Conservation (phyloP, 1,284 basidiomycete species). For the Cryptococcus sp. region DNA sequence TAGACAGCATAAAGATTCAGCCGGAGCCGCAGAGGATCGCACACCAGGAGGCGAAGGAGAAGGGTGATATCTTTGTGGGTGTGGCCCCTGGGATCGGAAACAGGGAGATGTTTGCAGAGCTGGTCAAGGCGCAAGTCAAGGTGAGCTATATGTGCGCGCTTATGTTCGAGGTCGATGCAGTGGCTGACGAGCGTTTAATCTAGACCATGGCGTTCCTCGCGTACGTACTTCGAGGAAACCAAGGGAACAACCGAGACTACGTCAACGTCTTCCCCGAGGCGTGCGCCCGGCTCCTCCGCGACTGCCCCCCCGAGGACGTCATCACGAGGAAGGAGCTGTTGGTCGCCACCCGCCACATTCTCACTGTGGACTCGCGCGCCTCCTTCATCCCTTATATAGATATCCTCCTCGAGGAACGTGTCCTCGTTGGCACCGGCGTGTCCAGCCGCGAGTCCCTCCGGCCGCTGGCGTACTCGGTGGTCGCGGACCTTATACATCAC, state of each 20-base stretch:
- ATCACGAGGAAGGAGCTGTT: slow-evolving; percentile 85
- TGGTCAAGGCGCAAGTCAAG: slow-evolving; percentile 91
- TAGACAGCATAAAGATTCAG: slow-evolving; percentile 70
- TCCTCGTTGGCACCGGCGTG: slow-evolving; percentile 80
- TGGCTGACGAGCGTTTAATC: background rate
- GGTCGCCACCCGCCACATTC: slow-evolving; percentile 87
- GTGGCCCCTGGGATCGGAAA: slow-evolving; percentile 74
- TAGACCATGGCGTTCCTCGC: slow-evolving; percentile 91
- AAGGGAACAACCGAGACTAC: slow-evolving; percentile 68
- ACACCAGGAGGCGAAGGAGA: slow-evolving; percentile 73
- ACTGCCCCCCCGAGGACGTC: slow-evolving; percentile 87
- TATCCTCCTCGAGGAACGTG: slow-evolving; percentile 84
- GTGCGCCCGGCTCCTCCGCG: slow-evolving; percentile 82
- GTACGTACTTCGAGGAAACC: slow-evolving; percentile 74
- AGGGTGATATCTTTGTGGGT: slow-evolving; percentile 77
- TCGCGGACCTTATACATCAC: slow-evolving; percentile 92
- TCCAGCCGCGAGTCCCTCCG: slow-evolving; percentile 78
- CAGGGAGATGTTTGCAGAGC: slow-evolving; percentile 74
- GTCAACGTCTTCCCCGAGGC: slow-evolving; percentile 77
- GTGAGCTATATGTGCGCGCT: slow-evolving; percentile 50
- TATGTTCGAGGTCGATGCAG: background rate
- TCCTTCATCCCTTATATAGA: slow-evolving; percentile 82
- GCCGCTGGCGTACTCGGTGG: slow-evolving; percentile 77
- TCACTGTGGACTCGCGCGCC: slow-evolving; percentile 74
- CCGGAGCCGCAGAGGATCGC: slow-evolving; percentile 83